Conservation (phyloP, 2,329 filamentous ascomycete genomes). For the Ophiostoma fasciatum region DNA sequence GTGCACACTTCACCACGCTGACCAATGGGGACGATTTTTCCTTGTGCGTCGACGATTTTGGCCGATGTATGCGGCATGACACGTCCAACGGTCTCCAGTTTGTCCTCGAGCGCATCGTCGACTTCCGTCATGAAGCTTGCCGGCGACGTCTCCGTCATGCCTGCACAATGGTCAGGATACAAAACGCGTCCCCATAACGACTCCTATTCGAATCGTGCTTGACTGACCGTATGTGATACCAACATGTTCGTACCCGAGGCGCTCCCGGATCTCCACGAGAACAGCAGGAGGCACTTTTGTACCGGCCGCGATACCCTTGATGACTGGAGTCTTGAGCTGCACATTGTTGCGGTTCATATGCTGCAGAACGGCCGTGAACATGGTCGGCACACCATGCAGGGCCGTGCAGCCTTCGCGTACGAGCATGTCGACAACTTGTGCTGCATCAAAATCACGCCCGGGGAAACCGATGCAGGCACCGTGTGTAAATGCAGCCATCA, state of each 20-base stretch:
- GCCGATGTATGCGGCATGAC: slow-evolving; percentile 61
- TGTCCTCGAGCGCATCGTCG: slow-evolving; percentile 50
- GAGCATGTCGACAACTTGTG: slow-evolving; percentile 50
- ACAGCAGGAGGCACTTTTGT: slow-evolving; percentile 61
- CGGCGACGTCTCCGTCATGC: slow-evolving; percentile 64
- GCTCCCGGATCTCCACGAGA: slow-evolving; percentile 56
- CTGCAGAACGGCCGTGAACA: slow-evolving; percentile 37
- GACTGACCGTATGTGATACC: slow-evolving; percentile 42
- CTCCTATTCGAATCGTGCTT: too few species aligned
- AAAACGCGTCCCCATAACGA: too few species aligned
- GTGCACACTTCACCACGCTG: slow-evolving; percentile 61
- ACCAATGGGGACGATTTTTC: slow-evolving; percentile 52
- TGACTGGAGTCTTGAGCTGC: slow-evolving; percentile 22
- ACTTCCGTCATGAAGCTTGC: slow-evolving; percentile 72
- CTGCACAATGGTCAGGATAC: background rate
- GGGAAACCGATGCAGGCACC: slow-evolving; percentile 66
- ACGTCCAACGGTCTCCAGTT: slow-evolving; percentile 59
- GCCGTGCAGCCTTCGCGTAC: slow-evolving; percentile 55
- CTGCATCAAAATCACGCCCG: slow-evolving; percentile 56
- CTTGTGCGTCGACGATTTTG: slow-evolving; percentile 60
- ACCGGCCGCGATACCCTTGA: slow-evolving; percentile 68
- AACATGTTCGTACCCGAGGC: slow-evolving; percentile 63
- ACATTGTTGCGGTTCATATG: background rate
- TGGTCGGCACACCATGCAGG: slow-evolving; percentile 68
- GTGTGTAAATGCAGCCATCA: slow-evolving; percentile 58